Base-by-base conservation (phyloP, 805 yeast genomes). In the Metschnikowia peoriensis region DNA sequence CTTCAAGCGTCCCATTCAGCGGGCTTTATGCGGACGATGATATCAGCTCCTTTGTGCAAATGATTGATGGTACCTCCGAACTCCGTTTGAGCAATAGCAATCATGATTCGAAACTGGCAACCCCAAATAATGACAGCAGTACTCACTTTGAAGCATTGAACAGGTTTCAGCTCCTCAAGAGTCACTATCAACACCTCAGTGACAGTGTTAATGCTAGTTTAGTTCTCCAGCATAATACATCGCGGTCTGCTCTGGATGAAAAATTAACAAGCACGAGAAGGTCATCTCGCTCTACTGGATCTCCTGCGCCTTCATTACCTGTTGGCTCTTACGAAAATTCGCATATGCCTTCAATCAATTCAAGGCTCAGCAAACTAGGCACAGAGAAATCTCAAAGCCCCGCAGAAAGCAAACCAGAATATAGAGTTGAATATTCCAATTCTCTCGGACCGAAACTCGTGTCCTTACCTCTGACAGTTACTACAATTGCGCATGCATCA, bases 11-110 rank as follows among this genome's bases (percentile, higher is more conserved):
- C 1, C 68, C 77, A 45, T 56, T 75, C 55, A 61, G 74, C 47
- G 83, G 83, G 2, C 56, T 79, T 10, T 77, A 76, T 58, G 64
- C 74, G 41, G 84, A 80, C 51, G 84, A 81, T 50, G 89, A 84
- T 57, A 73, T 88, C 16, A 77, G 85, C 53, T 88, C 86, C 47
- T 88, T 88, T 71, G 86, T 88, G 44, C 76, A 80, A 56, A 73
- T 86, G 77, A 80, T 88, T 42, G 94, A 88, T 57, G 80, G 82
- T 44, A 83, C 82, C 59, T 73, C 77, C 8, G 88, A 82, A 41
- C 66, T 83, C 27, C 73, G 79, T 40, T 61, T 75, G 49, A 60
- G 60, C 22, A 59, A 53, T 34, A 64, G 63, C 50, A 54, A 47
- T 38, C 58, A 56, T 15, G 57, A 54, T 7, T 52, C 60, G 2